phyloP scores from a whole-genome alignment of 805 yeast genomes.

The Cyberlindnera amylophila region DNA sequence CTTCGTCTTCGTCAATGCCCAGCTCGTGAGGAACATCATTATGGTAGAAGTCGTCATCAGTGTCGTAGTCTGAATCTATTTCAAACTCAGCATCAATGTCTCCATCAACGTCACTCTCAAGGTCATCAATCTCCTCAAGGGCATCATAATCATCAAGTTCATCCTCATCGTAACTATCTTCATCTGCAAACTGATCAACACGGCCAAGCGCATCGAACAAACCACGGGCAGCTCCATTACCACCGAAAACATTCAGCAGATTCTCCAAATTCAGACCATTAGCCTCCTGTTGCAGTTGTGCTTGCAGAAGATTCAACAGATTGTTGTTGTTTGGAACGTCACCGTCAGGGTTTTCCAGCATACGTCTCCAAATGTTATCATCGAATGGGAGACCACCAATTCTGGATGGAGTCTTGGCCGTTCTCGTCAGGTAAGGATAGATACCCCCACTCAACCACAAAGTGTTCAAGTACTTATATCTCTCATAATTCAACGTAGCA shows the following conservation, averaged over 20 bases:
- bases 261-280: neutral
- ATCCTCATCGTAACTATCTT: neutral
- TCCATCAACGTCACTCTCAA: neutral
- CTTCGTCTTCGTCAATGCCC: neutral
- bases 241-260: neutral
- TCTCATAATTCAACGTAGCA: conserved; percentile 47
- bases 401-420: conserved; percentile 4
- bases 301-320: neutral
- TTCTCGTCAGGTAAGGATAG: conserved; percentile 42
- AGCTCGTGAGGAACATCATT: too few relatives aligned
- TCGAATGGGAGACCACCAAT: neutral
- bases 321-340: neutral
- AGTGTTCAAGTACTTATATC: conserved; percentile 55
- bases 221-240: neutral
- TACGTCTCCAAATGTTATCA: neutral
- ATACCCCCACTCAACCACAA: conserved; percentile 62
- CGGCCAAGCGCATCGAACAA: neutral
- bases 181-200: conserved; percentile 1
- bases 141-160: neutral
- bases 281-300: neutral
- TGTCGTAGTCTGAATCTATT: too few relatives aligned
- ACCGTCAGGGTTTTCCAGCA: neutral
- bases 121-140: conserved; percentile 1
- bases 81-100: neutral
- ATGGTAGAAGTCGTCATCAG: too few relatives aligned